Conservation (phyloP, 495 filamentous ascomycete species). For the Margaritispora aquatica region DNA sequence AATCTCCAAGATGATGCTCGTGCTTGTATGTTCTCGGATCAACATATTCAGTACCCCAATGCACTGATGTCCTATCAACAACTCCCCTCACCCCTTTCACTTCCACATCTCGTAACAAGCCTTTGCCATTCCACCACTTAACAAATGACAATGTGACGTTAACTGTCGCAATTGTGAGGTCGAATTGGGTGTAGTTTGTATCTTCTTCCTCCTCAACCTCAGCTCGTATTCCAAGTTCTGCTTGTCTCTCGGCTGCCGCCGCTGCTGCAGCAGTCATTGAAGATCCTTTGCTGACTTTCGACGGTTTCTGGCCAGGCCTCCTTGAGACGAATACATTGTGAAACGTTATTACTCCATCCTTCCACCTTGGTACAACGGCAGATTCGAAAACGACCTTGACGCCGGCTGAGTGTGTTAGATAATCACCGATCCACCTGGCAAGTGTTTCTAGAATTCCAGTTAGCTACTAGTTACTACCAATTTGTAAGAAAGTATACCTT, state of each 20-base stretch:
- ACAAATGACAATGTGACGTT: conserved; percentile 96
- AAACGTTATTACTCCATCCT: conserved; percentile 88
- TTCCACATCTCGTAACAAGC: conserved; percentile 84
- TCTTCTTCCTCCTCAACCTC: conserved; percentile 63
- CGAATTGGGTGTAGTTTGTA: conserved; percentile 95
- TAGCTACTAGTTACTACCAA: not conserved
- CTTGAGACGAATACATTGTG: conserved; percentile 95
- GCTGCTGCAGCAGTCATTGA: conserved; percentile 78
- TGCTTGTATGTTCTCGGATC: conserved; percentile 86
- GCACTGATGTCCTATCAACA: conserved; percentile 77
- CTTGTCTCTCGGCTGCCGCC: conserved; percentile 65
- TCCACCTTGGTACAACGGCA: conserved; percentile 94
- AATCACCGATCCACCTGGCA: conserved; percentile 89
- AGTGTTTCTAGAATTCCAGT: conserved; percentile 62
- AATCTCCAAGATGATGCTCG: conserved; percentile 86
- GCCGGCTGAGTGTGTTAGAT: conserved; percentile 89
- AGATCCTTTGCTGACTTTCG: conserved; percentile 88
- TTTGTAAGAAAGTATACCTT: conserved; percentile 51
- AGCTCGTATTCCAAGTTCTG: conserved; percentile 28
- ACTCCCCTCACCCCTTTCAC: conserved; percentile 96
- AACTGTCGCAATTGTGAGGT: conserved; percentile 88
- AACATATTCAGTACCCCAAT: conserved; percentile 59
- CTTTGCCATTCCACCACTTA: conserved; percentile 97
- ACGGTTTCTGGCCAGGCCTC: conserved; percentile 70
- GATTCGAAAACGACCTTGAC: conserved; percentile 97